phyloP scores from a whole-genome alignment of 2,329 filamentous ascomycete genomes.

The Phaeosphaeria sp. region DNA sequence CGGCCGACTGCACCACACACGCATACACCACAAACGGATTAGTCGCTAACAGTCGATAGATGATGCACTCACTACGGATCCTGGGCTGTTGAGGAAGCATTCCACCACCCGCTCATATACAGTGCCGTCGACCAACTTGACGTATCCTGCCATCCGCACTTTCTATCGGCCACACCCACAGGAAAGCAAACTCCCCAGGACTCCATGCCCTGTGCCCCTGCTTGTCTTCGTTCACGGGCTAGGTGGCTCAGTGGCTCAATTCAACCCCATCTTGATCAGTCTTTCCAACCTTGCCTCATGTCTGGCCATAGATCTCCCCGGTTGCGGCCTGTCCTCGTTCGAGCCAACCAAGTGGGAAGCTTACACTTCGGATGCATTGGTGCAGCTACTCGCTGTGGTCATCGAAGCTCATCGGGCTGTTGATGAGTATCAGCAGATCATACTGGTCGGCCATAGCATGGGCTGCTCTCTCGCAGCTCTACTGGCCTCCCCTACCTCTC shows the following conservation, averaged over 20 bases:
- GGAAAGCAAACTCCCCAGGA: slow-evolving; percentile 76
- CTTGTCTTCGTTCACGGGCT: slow-evolving; percentile 92
- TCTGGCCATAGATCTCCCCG: slow-evolving; percentile 87
- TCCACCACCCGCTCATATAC: slow-evolving; percentile 74
- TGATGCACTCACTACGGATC: slow-evolving; percentile 68
- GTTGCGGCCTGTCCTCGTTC: slow-evolving; percentile 83
- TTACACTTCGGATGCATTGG: slow-evolving; percentile 78
- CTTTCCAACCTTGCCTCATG: slow-evolving; percentile 84
- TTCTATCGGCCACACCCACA: slow-evolving; percentile 87
- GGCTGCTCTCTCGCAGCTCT: slow-evolving; percentile 80
- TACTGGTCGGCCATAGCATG: slow-evolving; percentile 89
- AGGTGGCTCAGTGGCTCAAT: slow-evolving; percentile 91
- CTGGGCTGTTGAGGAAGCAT: slow-evolving; percentile 79
- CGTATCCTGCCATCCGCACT: slow-evolving; percentile 78
- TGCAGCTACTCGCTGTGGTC: slow-evolving; percentile 74
- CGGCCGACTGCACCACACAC: not conserved
- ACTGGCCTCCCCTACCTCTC: slow-evolving; percentile 68
- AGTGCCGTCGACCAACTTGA: slow-evolving; percentile 67
- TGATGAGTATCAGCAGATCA: slow-evolving; percentile 70
- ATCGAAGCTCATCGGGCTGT: slow-evolving; percentile 77
- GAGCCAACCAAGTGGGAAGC: slow-evolving; percentile 74
- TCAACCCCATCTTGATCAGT: slow-evolving; percentile 79
- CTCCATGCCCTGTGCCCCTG: slow-evolving; percentile 77
- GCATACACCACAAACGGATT: not conserved
- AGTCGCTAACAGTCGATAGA: slow-evolving; percentile 20